These are phyloP conservation scores for Gossypium rotundifolium DNA, from an alignment of 345 rosid genomes.

Conservation along the genomic window DNA sequence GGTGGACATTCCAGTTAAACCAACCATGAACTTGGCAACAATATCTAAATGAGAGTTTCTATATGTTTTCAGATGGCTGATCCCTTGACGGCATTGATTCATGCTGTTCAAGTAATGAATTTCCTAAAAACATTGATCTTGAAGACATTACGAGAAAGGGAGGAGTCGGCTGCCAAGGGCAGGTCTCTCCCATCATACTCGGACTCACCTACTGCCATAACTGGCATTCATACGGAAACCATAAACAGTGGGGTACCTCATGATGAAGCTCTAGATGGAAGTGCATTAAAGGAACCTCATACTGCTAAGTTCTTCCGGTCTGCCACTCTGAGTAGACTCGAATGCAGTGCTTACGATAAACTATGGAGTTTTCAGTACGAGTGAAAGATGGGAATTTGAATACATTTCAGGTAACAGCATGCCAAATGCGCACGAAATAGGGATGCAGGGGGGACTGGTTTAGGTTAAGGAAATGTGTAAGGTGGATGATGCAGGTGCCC, in stretches of 20 bases:
- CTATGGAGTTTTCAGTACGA: conserved; percentile 29
- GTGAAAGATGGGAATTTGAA: conserved; percentile 27
- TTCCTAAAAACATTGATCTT: conserved; percentile 78
- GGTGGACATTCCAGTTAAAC: too few species aligned
- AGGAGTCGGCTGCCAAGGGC: conserved; percentile 34
- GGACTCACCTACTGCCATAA: conserved; percentile 21
- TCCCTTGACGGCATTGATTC: conserved; percentile 89
- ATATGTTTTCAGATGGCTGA: conserved; percentile 70
- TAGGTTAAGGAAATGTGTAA: conserved; percentile 51
- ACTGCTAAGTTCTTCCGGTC: conserved; percentile 36
- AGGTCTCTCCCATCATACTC: conserved; percentile 18
- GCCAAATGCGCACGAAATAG: conserved; percentile 12
- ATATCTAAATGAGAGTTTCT: background rate
- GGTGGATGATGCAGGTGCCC: conserved; percentile 56
- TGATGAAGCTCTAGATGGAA: conserved; percentile 2
- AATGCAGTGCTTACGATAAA: conserved; percentile 33
- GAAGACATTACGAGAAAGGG: conserved; percentile 54
- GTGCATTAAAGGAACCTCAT: conserved; percentile 7
- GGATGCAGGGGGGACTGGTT: conserved; percentile 29
- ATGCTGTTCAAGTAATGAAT: conserved; percentile 96
- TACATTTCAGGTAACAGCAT: conserved; percentile 27
- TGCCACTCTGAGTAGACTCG: conserved; percentile 41
- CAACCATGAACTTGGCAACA: background rate
- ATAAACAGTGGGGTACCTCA: conserved; percentile 9
- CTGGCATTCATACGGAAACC: conserved; percentile 24